Evolutionary conservation across 1,139 yeast genomes (phyloP), one percentile per base, ranked within the genome.

Genomic region (Hanseniaspora gamundiae): DNA sequence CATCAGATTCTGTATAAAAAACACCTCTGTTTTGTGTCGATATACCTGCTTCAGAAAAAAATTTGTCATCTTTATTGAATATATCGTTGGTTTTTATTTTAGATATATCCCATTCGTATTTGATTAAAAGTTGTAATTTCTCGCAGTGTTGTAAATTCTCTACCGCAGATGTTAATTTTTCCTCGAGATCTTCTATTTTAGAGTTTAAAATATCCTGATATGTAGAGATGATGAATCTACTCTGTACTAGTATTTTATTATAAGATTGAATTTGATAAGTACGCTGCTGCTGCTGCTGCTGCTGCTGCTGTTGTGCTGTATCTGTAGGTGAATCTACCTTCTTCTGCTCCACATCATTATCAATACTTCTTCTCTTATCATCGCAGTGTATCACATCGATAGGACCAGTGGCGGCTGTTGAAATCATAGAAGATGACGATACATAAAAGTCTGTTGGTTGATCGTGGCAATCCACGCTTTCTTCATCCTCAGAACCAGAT

Each of bases 91-190:
- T 13, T 27, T 17, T 21, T 11, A 41, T 27, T n/a, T 27, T 13
- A 4, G 21, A 9, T 10, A 33, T 14, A 13, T 27, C 36, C 46
- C 46, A 43, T 9, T 28, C 36, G 17, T 33, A 17, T 9, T 10
- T 17, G 3, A 33, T 19, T 17, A 33, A 22, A 17, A 33, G 21
- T 17, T 33, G 36, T 9, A 17, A 10, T 17, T 17, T 17, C 16
- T 19, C 36, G 7, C n/a, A 9, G 6, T 19, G 5, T n/a, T 16
- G 20, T 7, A 33, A 11, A 9, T 17, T 4, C 3, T 7, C 2
- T n/a, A n/a, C n/a, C n/a, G 11, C 3, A 19, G 9, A 17, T 5
- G 36, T 10, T 4, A 19, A 2, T 17, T 7, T 33, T 10, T n/a
- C 16, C 5, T 6, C 13, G 9, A 33, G 36, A 3, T 33, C 36